These are phyloP conservation scores for Pelargonium exstipulatum DNA, from an alignment of 441 rosid species.

Conservation along the genomic window DNA sequence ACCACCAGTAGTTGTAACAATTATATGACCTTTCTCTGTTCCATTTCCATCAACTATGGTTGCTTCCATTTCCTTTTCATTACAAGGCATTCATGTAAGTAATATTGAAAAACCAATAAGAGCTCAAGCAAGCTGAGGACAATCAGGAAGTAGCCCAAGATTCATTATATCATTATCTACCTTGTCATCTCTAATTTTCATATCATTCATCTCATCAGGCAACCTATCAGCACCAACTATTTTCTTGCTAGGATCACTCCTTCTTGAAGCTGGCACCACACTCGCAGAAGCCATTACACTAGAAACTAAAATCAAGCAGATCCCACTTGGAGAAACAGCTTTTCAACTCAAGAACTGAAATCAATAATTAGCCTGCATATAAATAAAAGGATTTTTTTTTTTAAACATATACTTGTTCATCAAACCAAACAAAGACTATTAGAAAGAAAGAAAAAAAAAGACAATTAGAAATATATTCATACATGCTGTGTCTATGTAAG, in stretches of 20 bases:
- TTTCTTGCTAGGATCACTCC: slow-evolving; percentile 47
- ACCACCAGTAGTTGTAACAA: slow-evolving; percentile 65
- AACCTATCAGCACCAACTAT: slow-evolving; percentile 57
- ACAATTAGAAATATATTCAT: no score
- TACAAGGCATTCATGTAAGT: slow-evolving; percentile 10
- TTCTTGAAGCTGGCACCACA: slow-evolving; percentile 43
- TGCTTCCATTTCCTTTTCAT: slow-evolving; percentile 57
- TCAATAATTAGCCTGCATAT: no score
- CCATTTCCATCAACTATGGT: slow-evolving; percentile 55
- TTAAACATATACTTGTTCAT: no score
- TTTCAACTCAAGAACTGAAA: no score
- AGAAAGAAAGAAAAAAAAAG: no score
- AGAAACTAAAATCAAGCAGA: no score
- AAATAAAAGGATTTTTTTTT: no score
- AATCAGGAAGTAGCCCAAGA: not conserved
- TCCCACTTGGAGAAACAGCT: no score
- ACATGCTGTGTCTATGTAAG: no score
- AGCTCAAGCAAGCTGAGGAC: not conserved
- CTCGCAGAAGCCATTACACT: slow-evolving; percentile 58
- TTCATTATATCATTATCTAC: slow-evolving; percentile 24
- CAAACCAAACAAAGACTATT: no score
- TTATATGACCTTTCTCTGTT: slow-evolving; percentile 63
- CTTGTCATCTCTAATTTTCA: slow-evolving; percentile 91
- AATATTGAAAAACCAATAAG: not conserved
- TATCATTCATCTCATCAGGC: slow-evolving; percentile 82